A percentile compares a stretch with the other conserved stretches of the same genome.
These are phyloP conservation scores for Stramenopiles sp. DNA, from an alignment of 352 stramenopile genomes.

Conservation along the genomic window DNA sequence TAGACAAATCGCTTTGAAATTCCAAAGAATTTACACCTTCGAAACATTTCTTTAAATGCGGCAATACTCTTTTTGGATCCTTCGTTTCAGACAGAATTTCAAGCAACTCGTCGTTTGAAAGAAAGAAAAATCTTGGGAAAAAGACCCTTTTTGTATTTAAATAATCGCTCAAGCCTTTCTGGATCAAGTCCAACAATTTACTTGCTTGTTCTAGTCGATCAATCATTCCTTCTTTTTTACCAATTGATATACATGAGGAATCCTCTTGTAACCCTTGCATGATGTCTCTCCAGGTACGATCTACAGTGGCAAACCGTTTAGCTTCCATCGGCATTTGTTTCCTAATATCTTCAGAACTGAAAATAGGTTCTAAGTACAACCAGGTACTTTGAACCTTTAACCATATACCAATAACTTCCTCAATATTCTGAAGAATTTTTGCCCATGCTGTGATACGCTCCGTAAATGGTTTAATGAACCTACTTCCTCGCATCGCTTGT, in stretches of 20 bases:
- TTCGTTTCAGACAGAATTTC: constrained; percentile 85
- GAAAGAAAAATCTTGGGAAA: constrained; percentile 80
- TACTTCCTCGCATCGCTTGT: constrained; percentile 79
- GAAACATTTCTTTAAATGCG: constrained; percentile 83
- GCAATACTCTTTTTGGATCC: constrained; percentile 75
- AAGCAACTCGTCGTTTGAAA: constrained; percentile 79
- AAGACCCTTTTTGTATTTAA: constrained; percentile 75
- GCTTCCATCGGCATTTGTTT: constrained; percentile 78
- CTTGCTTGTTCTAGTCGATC: constrained; percentile 75
- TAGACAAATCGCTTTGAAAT: constrained; percentile 67
- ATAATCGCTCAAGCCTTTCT: constrained; percentile 80
- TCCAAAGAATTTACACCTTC: constrained; percentile 74
- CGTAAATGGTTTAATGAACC: constrained; percentile 81
- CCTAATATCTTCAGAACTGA: constrained; percentile 81
- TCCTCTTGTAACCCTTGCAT: constrained; percentile 56
- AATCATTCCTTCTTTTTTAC: constrained; percentile 68
- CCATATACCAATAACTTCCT: constrained; percentile 78
- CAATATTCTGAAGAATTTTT: constrained; percentile 55
- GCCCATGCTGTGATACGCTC: constrained; percentile 75
- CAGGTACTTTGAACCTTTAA: constrained; percentile 75
- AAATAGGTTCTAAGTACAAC: constrained; percentile 86
- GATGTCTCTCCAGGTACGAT: constrained; percentile 80
- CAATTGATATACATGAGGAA: constrained; percentile 66
- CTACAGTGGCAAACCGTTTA: constrained; percentile 75
- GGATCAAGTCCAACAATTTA: constrained; percentile 76